These are phyloP conservation scores for Cryptosporidium sp. DNA, from an alignment of 169 alveolate genomes.

Conservation along the genomic window DNA sequence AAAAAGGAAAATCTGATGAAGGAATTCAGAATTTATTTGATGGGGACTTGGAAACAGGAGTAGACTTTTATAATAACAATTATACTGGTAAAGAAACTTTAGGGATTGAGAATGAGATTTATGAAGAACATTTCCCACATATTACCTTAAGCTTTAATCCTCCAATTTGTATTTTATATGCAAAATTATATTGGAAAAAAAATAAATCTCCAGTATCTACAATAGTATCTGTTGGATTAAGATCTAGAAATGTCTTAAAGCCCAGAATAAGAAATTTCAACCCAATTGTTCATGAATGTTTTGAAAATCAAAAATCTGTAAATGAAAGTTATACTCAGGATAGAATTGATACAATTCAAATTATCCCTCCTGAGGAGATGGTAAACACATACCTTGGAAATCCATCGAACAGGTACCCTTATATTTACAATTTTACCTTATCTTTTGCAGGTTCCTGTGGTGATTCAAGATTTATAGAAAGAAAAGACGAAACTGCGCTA, in stretches of 20 bases:
- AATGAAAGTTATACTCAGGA: slow-evolving; percentile 19
- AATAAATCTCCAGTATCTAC: slow-evolving; percentile 56
- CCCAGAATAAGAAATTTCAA: slow-evolving; percentile 13
- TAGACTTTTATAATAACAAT: slow-evolving; percentile 5
- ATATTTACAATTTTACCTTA: slow-evolving; percentile 25
- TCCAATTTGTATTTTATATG: slow-evolving; percentile 51
- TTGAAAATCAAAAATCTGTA: not conserved
- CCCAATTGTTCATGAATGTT: slow-evolving; percentile 37
- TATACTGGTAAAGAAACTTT: not conserved
- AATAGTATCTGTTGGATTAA: not conserved
- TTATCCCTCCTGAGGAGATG: slow-evolving; percentile 72
- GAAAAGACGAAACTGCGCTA: slow-evolving; percentile 2
- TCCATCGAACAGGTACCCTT: slow-evolving; percentile 45
- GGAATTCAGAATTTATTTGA: slow-evolving; percentile 28
- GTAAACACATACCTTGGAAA: slow-evolving; percentile 54
- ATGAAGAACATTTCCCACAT: slow-evolving; percentile 50
- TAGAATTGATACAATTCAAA: slow-evolving; percentile 48
- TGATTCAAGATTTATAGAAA: not conserved
- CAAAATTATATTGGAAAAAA: slow-evolving; percentile 22
- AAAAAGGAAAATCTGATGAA: not conserved
- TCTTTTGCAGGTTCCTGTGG: slow-evolving; percentile 51
- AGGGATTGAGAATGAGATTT: not conserved
- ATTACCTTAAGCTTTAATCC: slow-evolving; percentile 14
- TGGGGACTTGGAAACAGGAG: slow-evolving; percentile 1
- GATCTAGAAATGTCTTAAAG: slow-evolving; percentile 10